Base-by-base conservation (phyloP, 768 basidiomycete genomes). In the Tricholoma sp. region DNA sequence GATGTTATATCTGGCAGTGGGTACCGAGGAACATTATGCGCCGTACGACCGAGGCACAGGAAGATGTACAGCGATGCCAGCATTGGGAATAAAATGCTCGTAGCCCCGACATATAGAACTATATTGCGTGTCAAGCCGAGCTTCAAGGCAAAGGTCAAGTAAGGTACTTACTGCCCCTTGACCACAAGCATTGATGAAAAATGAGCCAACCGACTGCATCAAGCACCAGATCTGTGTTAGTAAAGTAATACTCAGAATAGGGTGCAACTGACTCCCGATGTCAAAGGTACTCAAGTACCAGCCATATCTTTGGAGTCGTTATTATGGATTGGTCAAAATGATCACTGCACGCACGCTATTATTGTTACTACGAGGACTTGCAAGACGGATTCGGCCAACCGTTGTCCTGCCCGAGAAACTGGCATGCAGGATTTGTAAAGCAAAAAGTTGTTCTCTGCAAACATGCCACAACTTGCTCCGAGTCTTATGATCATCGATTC, bases 241-340 rank as follows among this genome's bases (percentile, higher is more conserved):
- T 51, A 29, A 41, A 41, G 31, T 24, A 7, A 20, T 13, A 18
- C 6, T 10, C 33, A 50, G 20, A 17, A 24, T 31, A 24, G 10
- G 4, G 28, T 20, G 15, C 37, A 33, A 63, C 68, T 44, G 50
- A 72, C 73, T 48, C 48, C 71, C 72, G 45, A 75, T 57, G 28
- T 72, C 60, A 56, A 71, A 66, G 3, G 66, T 70, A 45, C 62
- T 60, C 12, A 71, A 54, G 59, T 72, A 73, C 72, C 69, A 73
- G 50, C 71, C 66, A 58, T 66, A 73, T 36, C 74, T 75, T 28
- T 31, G 20, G 8, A 8, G 45, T 54, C 41, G 11, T 15, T 9
- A 12, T 9, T 36, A 6, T 36, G 20, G 24, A 18, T 6, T 17
- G 13, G 5, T 10, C 29, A 32, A 41, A n/a, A 44, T 13, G 9